Conservation (phyloP, 176 grass and related monocot species). For the Stipa capillata region DNA sequence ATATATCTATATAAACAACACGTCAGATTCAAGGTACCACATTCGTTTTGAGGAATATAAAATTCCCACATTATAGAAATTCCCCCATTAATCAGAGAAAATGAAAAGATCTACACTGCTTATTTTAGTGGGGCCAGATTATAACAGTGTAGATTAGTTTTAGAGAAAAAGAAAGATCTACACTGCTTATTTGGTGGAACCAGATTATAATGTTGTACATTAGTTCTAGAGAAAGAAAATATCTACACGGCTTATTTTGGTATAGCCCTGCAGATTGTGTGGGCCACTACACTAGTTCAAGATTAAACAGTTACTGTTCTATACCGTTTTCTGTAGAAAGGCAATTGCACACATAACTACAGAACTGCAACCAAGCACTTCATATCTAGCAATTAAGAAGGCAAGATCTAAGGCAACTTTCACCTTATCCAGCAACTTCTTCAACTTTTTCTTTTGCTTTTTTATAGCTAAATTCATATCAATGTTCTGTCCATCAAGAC, state of each 20-base stretch:
- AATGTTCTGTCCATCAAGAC: conserved; percentile 42
- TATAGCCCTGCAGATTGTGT: no score
- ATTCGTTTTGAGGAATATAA: background rate
- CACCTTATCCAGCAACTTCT: conserved; percentile 72
- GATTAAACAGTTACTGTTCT: background rate
- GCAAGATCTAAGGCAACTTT: background rate
- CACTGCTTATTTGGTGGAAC: background rate
- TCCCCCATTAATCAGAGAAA: background rate
- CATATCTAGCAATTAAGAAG: background rate
- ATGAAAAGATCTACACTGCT: background rate
- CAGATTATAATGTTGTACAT: background rate
- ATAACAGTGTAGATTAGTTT: no score
- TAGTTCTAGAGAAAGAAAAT: background rate
- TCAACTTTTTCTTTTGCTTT: conserved; percentile 68
- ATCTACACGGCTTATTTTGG: background rate
- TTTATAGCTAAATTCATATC: conserved; percentile 45
- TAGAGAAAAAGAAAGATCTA: no score
- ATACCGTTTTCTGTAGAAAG: background rate
- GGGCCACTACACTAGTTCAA: no score
- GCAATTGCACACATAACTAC: background rate
- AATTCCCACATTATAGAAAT: background rate
- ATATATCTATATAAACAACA: background rate
- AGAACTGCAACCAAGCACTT: background rate
- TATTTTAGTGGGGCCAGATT: no score
- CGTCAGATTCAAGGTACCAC: background rate